Evolutionary conservation across 768 basidiomycete genomes (phyloP).

Genomic region (Mycena maculata): DNA sequence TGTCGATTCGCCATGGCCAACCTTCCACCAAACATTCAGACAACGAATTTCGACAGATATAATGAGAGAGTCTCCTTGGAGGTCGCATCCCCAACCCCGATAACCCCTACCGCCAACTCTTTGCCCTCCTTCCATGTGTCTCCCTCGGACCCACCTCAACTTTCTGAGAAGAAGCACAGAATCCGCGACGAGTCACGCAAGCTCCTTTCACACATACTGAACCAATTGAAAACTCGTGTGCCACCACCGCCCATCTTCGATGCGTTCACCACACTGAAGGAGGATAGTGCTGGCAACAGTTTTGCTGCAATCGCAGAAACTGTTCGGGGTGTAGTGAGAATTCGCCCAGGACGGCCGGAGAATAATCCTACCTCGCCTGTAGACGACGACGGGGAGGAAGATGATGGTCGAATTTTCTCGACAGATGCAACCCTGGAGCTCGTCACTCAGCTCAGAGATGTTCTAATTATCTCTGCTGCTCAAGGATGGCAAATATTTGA

Average conservation of each 20-base stretch:
- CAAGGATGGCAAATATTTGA: constrained; percentile 76
- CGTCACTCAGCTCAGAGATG: constrained; percentile 70
- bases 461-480: constrained; percentile 63
- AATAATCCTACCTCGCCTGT: constrained; percentile 35
- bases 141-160: constrained; percentile 30
- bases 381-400: constrained; percentile 64
- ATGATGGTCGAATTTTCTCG: constrained; percentile 59
- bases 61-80: constrained; percentile 32
- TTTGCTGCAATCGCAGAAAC: constrained; percentile 58
- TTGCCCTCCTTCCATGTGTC: constrained; percentile 38
- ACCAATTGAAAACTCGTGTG: constrained; percentile 67
- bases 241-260: constrained; percentile 67
- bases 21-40: constrained; percentile 24
- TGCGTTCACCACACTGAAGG: constrained; percentile 43
- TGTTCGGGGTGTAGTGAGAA: constrained; percentile 57
- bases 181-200: constrained; percentile 75
- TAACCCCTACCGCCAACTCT: constrained; percentile 36
- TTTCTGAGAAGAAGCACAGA: constrained; percentile 47
- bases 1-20: no score
- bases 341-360: constrained; percentile 42
- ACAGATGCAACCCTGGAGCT: constrained; percentile 76
- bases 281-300: constrained; percentile 44
- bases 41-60: constrained; percentile 10
- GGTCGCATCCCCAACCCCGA: constrained; percentile 44
- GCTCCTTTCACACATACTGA: constrained; percentile 72